A percentile compares a stretch with the other conserved stretches of the same genome.
phyloP scores from a whole-genome alignment of 148 eudicot species.

The Fallopia convolvulus region DNA sequence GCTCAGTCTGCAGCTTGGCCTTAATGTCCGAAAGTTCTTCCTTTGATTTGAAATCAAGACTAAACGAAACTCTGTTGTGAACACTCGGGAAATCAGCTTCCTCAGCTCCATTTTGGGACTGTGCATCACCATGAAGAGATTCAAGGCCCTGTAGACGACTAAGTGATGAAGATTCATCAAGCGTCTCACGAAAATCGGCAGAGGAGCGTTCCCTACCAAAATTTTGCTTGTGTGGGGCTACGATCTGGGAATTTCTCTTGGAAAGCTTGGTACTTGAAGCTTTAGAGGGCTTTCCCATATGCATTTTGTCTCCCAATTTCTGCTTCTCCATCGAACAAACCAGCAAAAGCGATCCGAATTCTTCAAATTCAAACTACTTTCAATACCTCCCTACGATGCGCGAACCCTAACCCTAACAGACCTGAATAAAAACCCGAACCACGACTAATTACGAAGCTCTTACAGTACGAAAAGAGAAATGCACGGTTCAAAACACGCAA shows the following conservation, averaged over 20 bases:
- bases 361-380: background rate
- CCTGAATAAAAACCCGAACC: background rate
- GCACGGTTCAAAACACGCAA: background rate
- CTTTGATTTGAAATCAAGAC: conserved; percentile 56
- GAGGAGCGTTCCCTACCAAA: conserved; percentile 18
- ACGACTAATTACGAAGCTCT: background rate
- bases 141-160: conserved; percentile 15
- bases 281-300: conserved; percentile 17
- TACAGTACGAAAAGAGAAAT: background rate
- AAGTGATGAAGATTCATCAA: conserved; percentile 31
- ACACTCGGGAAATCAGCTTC: conserved; percentile 32
- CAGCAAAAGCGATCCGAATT: background rate
- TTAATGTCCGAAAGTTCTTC: conserved; percentile 55
- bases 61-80: conserved; percentile 48
- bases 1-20: conserved; percentile 71
- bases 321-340: background rate
- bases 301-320: background rate
- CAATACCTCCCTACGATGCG: background rate
- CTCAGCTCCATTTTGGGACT: conserved; percentile 23
- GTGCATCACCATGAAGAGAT: conserved; percentile 13
- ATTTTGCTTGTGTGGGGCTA: conserved; percentile 23
- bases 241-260: conserved; percentile 10
- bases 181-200: conserved; percentile 20
- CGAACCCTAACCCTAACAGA: conserved; percentile 2
- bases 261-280: conserved; percentile 27